These are phyloP conservation scores for Beauveria brongniartii DNA, from an alignment of 2,329 filamentous ascomycete genomes.

Conservation along the genomic window DNA sequence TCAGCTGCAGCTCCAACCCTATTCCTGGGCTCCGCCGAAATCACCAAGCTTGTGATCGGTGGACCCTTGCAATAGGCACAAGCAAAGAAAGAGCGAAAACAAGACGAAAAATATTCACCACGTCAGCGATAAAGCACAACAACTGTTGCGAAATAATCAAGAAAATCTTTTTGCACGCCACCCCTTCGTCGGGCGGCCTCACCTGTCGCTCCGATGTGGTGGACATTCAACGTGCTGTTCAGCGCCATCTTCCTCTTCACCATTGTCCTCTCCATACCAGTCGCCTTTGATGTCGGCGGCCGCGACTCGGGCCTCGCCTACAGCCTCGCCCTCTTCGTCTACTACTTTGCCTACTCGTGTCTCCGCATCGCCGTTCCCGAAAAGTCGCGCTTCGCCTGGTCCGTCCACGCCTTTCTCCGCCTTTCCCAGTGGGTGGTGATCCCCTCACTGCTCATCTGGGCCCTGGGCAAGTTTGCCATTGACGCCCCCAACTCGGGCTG, in stretches of 20 bases:
- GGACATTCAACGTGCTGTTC: conserved; percentile 70
- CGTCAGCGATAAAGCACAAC: background rate
- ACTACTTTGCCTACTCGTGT: conserved; percentile 83
- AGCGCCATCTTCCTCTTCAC: conserved; percentile 80
- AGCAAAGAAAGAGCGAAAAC: background rate
- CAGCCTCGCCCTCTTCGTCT: conserved; percentile 78
- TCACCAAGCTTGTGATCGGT: conserved; percentile 8
- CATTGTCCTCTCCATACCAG: conserved; percentile 90
- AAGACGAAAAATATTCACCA: background rate
- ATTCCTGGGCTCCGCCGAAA: conserved; percentile 1
- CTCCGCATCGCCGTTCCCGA: conserved; percentile 76
- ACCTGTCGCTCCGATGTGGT: conserved; percentile 57
- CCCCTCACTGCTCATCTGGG: conserved; percentile 84
- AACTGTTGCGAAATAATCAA: background rate
- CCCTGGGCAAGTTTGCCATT: conserved; percentile 88
- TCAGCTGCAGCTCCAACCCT: background rate
- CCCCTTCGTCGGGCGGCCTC: conserved; percentile 5
- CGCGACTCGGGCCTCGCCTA: conserved; percentile 90
- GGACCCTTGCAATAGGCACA: conserved; percentile 6
- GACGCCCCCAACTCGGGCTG: conserved; percentile 71
- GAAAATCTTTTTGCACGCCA: background rate
- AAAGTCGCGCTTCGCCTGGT: conserved; percentile 64
- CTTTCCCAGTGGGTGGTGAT: conserved; percentile 81
- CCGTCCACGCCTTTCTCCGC: conserved; percentile 60
- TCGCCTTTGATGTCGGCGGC: conserved; percentile 96